phyloP scores from a whole-genome alignment of 2,329 filamentous ascomycete species.

The Botrytis porri region DNA sequence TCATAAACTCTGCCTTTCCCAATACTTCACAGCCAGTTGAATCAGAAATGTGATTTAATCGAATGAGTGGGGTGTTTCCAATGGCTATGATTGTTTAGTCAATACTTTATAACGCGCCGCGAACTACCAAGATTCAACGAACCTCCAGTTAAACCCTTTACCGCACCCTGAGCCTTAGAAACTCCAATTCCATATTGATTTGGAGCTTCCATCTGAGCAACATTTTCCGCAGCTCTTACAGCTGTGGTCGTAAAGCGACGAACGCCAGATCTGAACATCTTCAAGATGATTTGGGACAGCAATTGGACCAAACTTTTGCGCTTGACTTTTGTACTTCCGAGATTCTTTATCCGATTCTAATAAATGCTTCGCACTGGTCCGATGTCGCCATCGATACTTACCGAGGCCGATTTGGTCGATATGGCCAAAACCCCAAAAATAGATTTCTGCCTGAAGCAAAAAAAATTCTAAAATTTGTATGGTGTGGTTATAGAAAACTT shows the following conservation, averaged over 20 bases:
- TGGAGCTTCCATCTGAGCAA: slow-evolving; percentile 46
- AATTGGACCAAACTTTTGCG: not conserved
- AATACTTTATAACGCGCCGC: slow-evolving; percentile 13
- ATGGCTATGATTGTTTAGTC: slow-evolving; percentile 62
- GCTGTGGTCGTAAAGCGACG: slow-evolving; percentile 56
- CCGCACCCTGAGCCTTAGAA: slow-evolving; percentile 63
- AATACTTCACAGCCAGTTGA: slow-evolving; percentile 92
- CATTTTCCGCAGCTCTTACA: slow-evolving; percentile 46
- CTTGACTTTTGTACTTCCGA: not conserved
- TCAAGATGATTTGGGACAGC: slow-evolving; percentile 4
- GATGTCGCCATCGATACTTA: slow-evolving; percentile 4
- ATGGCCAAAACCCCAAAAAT: too few relatives aligned
- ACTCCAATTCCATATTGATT: slow-evolving; percentile 59
- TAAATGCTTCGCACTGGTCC: not conserved
- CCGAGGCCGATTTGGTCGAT: too few relatives aligned
- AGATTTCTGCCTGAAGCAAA: too few relatives aligned
- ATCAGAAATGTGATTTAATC: slow-evolving; percentile 80
- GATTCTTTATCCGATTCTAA: slow-evolving; percentile 8
- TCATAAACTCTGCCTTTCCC: slow-evolving; percentile 98
- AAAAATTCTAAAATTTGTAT: too few relatives aligned
- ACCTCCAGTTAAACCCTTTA: slow-evolving; percentile 67
- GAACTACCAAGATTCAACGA: slow-evolving; percentile 29
- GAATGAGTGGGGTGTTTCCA: slow-evolving; percentile 93
- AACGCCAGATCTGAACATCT: slow-evolving; percentile 55
- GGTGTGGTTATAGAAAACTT: too few relatives aligned